These are phyloP conservation scores for Scleromitrula shiraiana DNA, from an alignment of 2,329 filamentous ascomycete species.

Conservation along the genomic window DNA sequence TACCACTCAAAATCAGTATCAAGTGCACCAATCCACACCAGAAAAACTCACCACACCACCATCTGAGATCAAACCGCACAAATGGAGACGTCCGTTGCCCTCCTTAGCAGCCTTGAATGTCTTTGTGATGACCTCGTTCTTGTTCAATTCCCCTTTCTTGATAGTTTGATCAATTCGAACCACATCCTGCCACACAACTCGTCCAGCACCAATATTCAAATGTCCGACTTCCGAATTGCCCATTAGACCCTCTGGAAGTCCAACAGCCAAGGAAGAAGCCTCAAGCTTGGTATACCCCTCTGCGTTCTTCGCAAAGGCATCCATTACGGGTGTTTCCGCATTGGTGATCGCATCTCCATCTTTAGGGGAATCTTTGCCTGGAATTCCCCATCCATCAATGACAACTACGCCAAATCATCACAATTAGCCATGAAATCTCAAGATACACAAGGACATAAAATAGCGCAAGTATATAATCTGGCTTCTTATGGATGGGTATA, in stretches of 20 bases:
- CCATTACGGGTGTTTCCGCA: conserved; percentile 91
- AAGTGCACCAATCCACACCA: background rate
- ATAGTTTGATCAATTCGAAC: conserved; percentile 92
- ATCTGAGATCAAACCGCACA: conserved; percentile 87
- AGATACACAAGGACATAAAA: conserved; percentile 49
- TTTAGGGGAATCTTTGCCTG: conserved; percentile 70
- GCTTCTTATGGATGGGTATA: background rate
- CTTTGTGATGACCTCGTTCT: conserved; percentile 35
- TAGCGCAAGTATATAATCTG: conserved; percentile 35
- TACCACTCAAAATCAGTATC: conserved; percentile 28
- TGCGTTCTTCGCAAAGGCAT: conserved; percentile 72
- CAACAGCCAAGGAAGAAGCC: conserved; percentile 90
- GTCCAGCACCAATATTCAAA: conserved; percentile 93
- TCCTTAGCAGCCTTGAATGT: conserved; percentile 74
- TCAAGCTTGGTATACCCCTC: conserved; percentile 90
- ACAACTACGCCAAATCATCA: conserved; percentile 64
- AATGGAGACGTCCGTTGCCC: conserved; percentile 84
- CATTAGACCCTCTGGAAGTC: conserved; percentile 94
- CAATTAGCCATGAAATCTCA: conserved; percentile 52
- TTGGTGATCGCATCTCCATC: conserved; percentile 93
- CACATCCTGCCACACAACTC: conserved; percentile 97
- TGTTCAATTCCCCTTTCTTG: conserved; percentile 40
- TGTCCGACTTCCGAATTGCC: conserved; percentile 98
- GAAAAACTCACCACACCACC: conserved; percentile 67
- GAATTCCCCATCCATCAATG: conserved; percentile 97